Conservation (phyloP, 129 eudicot species). For the Flaveria brownii region DNA sequence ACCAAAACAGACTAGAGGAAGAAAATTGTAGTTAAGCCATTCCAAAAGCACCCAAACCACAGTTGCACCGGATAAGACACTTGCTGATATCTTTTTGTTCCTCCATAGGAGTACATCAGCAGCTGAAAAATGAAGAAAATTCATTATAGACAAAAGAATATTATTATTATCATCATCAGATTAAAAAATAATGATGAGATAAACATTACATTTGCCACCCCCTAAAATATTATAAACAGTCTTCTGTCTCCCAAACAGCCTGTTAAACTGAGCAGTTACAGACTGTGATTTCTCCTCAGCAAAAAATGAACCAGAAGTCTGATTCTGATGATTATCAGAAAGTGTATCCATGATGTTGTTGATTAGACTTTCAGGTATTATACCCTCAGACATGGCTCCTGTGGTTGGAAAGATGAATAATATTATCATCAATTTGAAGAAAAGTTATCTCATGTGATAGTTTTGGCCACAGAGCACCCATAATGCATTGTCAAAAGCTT, state of each 20-base stretch:
- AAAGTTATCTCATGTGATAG: not conserved
- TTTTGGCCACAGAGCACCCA: not conserved
- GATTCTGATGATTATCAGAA: constrained; percentile 53
- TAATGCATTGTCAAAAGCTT: not conserved
- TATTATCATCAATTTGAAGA: not conserved
- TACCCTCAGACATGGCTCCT: constrained; percentile 76
- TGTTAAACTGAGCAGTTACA: constrained; percentile 55
- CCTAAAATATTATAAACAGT: constrained; percentile 76
- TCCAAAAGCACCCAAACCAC: constrained; percentile 87
- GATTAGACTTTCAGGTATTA: constrained; percentile 65
- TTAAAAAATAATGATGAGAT: not conserved
- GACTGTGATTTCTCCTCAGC: constrained; percentile 55
- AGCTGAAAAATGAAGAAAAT: constrained; percentile 45
- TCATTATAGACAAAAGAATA: not conserved
- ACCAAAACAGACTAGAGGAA: constrained; percentile 62
- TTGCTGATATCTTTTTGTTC: constrained; percentile 90
- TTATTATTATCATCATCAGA: not conserved
- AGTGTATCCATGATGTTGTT: constrained; percentile 74
- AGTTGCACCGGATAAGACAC: constrained; percentile 66
- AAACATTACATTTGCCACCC: constrained; percentile 75
- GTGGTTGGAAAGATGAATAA: constrained; percentile 19
- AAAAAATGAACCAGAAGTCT: constrained; percentile 47
- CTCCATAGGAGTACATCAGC: constrained; percentile 96
- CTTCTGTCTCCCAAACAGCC: constrained; percentile 83
- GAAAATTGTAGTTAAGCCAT: constrained; percentile 86